These are phyloP conservation scores for Aechmea fasciata DNA, from an alignment of 176 grass and related monocot genomes.

Conservation along the genomic window DNA sequence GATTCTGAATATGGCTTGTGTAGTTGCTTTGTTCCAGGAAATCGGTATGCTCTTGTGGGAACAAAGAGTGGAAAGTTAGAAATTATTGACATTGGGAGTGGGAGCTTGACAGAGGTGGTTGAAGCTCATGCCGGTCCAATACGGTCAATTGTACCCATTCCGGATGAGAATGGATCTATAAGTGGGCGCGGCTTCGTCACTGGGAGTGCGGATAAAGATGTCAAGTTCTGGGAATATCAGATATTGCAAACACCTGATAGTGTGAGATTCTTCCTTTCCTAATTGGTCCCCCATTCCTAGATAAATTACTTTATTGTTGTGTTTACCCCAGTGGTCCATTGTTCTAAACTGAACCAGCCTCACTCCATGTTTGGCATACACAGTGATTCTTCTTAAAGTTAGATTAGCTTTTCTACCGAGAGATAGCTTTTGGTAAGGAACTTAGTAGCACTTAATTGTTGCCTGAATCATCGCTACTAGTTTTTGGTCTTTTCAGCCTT, in stretches of 20 bases:
- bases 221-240: constrained; percentile 95
- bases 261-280: constrained; percentile 33
- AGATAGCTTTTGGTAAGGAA: no score
- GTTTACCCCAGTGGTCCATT: background rate
- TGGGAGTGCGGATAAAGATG: constrained; percentile 75
- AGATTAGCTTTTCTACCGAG: no score
- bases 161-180: constrained; percentile 51
- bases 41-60: constrained; percentile 76
- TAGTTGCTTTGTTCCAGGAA: constrained; percentile 77
- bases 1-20: constrained; percentile 91
- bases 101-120: constrained; percentile 54
- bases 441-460: no score
- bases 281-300: background rate
- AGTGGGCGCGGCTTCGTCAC: constrained; percentile 69
- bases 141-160: constrained; percentile 67
- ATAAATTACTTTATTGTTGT: background rate
- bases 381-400: no score
- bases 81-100: constrained; percentile 92
- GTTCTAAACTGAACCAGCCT: background rate
- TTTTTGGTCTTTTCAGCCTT: no score
- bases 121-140: constrained; percentile 84
- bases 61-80: constrained; percentile 77
- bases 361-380: no score
- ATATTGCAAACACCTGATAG: constrained; percentile 49
- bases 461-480: no score